Percentiles rank a stretch among this genome's conserved stretches.
Conservation (phyloP, 2,329 filamentous ascomycete species). For the Hymenoscyphus fraxineus region DNA sequence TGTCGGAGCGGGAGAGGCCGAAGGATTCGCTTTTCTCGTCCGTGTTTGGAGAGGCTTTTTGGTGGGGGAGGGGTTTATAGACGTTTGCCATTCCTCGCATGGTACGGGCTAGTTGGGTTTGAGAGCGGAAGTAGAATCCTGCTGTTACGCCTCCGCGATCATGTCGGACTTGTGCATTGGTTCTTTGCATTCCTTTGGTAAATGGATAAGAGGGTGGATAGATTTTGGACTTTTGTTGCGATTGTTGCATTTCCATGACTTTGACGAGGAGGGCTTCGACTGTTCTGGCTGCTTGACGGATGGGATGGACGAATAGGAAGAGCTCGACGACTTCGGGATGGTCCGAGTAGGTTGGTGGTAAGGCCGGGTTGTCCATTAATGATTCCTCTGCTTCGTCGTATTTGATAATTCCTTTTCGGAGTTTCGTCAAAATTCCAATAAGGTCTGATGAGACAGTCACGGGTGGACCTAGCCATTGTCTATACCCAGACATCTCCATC, state of each 20-base stretch:
- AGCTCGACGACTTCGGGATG: slow-evolving; percentile 49
- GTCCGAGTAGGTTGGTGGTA: slow-evolving; percentile 45
- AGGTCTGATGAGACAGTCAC: slow-evolving; percentile 42
- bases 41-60: slow-evolving; percentile 2
- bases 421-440: slow-evolving; percentile 37
- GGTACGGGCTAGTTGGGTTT: slow-evolving; percentile 30
- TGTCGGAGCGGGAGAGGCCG: slow-evolving; percentile 20
- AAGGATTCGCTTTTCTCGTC: slow-evolving; percentile 18
- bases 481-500: slow-evolving; percentile 51
- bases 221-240: slow-evolving; percentile 40
- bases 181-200: slow-evolving; percentile 49
- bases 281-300: slow-evolving; percentile 48
- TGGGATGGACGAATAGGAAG: slow-evolving; percentile 53
- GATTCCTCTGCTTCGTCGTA: slow-evolving; percentile 47
- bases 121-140: slow-evolving; percentile 41
- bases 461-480: slow-evolving; percentile 45
- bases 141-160: slow-evolving; percentile 56
- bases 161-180: slow-evolving; percentile 55
- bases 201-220: slow-evolving; percentile 52
- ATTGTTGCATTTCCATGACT: slow-evolving; percentile 46
- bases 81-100: slow-evolving; percentile 36
- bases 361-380: slow-evolving; percentile 43
- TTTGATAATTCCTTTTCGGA: slow-evolving; percentile 42
- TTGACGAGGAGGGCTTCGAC: slow-evolving; percentile 46
- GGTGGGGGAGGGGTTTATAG: slow-evolving; percentile 34